A percentile compares a stretch with the other conserved stretches of the same genome.
phyloP scores from a whole-genome alignment of 306 rosid genomes.

The Sphenostylis stenocarpa region DNA sequence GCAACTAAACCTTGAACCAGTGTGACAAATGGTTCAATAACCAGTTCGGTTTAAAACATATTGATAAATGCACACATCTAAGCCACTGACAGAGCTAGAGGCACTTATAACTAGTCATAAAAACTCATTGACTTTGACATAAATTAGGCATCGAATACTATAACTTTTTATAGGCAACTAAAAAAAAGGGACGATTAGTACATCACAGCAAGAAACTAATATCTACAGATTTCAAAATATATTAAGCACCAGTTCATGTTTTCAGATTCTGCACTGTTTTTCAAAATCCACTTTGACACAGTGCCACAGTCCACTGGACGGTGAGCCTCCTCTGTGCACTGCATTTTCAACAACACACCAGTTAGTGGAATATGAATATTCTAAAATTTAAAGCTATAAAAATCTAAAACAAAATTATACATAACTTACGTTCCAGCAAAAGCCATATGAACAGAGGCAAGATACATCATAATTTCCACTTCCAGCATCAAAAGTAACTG shows the following conservation, averaged over 20 bases:
- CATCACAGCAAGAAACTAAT: neutral
- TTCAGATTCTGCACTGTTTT: constrained; percentile 77
- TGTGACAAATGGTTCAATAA: too few species aligned
- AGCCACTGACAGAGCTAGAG: neutral
- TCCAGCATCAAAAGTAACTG: constrained; percentile 63
- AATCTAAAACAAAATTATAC: constrained; percentile 12
- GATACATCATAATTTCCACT: constrained; percentile 57
- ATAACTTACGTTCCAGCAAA: constrained; percentile 76
- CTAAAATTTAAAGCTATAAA: neutral
- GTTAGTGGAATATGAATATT: constrained; percentile 13
- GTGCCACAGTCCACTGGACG: constrained; percentile 86
- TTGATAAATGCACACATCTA: neutral
- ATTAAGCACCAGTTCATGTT: constrained; percentile 64
- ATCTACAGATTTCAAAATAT: constrained; percentile 12
- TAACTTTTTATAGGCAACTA: neutral
- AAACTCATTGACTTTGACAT: neutral
- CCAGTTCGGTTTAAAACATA: too few species aligned
- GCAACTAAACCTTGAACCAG: too few species aligned
- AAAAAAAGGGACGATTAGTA: neutral
- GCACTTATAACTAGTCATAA: constrained; percentile 7
- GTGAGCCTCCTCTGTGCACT: constrained; percentile 85
- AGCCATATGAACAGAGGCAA: constrained; percentile 67
- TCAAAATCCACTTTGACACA: constrained; percentile 68
- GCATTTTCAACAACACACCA: constrained; percentile 23
- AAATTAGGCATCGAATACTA: constrained; percentile 1